Percentiles rank a stretch among this genome's conserved stretches.
These are phyloP conservation scores for Lepiota venenata DNA, from an alignment of 768 basidiomycete genomes.

Conservation along the genomic window DNA sequence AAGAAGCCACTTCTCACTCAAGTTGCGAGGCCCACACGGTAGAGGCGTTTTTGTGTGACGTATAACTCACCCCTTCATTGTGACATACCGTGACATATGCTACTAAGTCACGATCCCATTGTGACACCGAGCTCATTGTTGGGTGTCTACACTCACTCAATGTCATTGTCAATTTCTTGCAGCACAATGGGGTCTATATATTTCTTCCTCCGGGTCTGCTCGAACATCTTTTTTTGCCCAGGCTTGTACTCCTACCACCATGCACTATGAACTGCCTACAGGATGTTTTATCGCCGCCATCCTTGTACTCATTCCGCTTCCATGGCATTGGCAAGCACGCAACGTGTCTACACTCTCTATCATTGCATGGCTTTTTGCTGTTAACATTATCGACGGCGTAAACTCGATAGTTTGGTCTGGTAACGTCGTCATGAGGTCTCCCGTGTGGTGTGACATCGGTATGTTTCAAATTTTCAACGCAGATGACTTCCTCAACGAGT, in stretches of 20 bases:
- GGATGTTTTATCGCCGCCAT: constrained; percentile 38
- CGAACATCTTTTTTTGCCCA: not conserved
- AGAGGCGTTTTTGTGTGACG: too few species aligned
- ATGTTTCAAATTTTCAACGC: constrained; percentile 10
- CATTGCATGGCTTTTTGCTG: constrained; percentile 42
- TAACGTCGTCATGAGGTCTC: constrained; percentile 32
- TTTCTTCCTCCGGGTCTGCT: not conserved
- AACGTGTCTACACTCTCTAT: constrained; percentile 54
- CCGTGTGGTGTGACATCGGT: constrained; percentile 71
- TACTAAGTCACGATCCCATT: too few species aligned
- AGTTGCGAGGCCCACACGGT: too few species aligned
- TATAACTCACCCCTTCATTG: too few species aligned
- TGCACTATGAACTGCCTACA: constrained; percentile 23
- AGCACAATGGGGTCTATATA: too few species aligned
- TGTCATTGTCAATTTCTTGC: too few species aligned
- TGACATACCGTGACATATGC: too few species aligned
- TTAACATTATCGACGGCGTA: constrained; percentile 40
- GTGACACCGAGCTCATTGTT: too few species aligned
- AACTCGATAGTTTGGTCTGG: constrained; percentile 54
- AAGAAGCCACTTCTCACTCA: too few species aligned
- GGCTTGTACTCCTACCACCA: not conserved
- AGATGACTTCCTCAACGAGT: constrained; percentile 12
- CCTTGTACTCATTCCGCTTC: constrained; percentile 42
- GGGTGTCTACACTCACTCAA: too few species aligned
- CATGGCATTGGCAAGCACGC: constrained; percentile 55